Evolutionary conservation across 2,329 filamentous ascomycete species (phyloP).

Genomic region (Pseudovirgaria hyperparasitica): DNA sequence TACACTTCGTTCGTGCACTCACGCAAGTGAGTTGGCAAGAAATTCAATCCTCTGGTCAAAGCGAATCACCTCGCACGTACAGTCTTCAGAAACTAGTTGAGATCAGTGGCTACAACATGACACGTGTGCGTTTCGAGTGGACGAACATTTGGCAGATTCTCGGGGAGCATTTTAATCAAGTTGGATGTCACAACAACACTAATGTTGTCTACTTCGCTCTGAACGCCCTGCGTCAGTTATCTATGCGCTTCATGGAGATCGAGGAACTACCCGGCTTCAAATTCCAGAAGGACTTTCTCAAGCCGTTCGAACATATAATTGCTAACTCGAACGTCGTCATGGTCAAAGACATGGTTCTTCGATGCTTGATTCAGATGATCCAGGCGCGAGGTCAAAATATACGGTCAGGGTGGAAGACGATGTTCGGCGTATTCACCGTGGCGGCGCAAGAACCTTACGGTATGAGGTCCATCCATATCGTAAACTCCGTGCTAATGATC

Average conservation of each 20-base stretch:
- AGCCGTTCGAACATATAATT: slow-evolving; percentile 96
- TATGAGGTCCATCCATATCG: slow-evolving; percentile 19
- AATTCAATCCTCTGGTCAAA: slow-evolving; percentile 92
- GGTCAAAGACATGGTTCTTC: slow-evolving; percentile 94
- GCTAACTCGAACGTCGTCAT: slow-evolving; percentile 80
- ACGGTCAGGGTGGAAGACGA: slow-evolving; percentile 93
- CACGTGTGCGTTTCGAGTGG: slow-evolving; percentile 95
- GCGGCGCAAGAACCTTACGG: slow-evolving; percentile 80
- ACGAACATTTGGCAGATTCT: slow-evolving; percentile 94
- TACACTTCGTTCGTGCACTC: slow-evolving; percentile 83
- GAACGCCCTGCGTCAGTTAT: slow-evolving; percentile 87
- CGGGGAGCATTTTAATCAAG: slow-evolving; percentile 96
- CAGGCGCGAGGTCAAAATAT: slow-evolving; percentile 95
- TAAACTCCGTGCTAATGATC: slow-evolving; percentile 8
- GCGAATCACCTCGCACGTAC: slow-evolving; percentile 91
- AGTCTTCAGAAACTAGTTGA: slow-evolving; percentile 96
- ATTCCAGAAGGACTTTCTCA: slow-evolving; percentile 98
- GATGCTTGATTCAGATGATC: slow-evolving; percentile 98
- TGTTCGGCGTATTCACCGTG: slow-evolving; percentile 98
- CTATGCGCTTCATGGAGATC: slow-evolving; percentile 98
- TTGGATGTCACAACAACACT: slow-evolving; percentile 92
- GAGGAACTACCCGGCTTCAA: slow-evolving; percentile 97
- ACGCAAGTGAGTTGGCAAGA: slow-evolving; percentile 98
- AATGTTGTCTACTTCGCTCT: slow-evolving; percentile 95
- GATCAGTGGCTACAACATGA: slow-evolving; percentile 99